A percentile compares a stretch with the other conserved stretches of the same genome.
Evolutionary conservation across 2,329 filamentous ascomycete genomes (phyloP).

Genomic region (Venturia carpophila): DNA sequence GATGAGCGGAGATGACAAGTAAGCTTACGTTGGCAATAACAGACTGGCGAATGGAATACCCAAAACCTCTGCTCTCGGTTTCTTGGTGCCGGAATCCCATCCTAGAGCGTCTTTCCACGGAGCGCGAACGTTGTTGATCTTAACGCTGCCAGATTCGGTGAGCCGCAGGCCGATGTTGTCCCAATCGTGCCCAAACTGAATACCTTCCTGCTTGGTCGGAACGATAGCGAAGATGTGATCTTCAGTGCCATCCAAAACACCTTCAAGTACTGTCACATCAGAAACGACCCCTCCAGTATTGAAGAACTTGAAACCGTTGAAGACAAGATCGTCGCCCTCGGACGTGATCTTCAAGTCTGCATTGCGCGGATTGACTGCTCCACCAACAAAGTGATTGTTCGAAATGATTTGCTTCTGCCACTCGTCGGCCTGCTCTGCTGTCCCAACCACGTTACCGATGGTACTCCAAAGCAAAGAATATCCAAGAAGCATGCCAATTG

Average conservation of each 20-base stretch:
- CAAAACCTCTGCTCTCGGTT: conserved; percentile 44
- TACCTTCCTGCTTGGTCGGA: conserved; percentile 49
- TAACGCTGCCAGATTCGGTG: conserved; percentile 56
- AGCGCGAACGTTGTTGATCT: conserved; percentile 49
- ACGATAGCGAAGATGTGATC: conserved; percentile 58
- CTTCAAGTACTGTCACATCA: conserved; percentile 58
- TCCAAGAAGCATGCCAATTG: conserved; percentile 57
- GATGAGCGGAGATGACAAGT: too few species aligned
- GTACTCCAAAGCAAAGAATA: conserved; percentile 59
- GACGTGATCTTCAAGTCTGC: conserved; percentile 50
- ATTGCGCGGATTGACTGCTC: conserved; percentile 57
- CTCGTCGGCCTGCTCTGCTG: conserved; percentile 50
- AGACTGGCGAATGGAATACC: conserved; percentile 48
- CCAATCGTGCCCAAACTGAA: conserved; percentile 54
- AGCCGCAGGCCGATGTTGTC: conserved; percentile 56
- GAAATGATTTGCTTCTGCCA: conserved; percentile 49
- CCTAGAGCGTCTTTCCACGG: conserved; percentile 56
- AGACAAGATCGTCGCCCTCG: conserved; percentile 49
- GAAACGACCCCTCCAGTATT: conserved; percentile 61
- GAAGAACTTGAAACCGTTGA: conserved; percentile 58
- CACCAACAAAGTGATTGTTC: conserved; percentile 60
- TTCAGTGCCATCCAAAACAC: conserved; percentile 49
- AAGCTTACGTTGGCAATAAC: conserved; percentile 49
- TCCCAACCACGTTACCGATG: conserved; percentile 54
- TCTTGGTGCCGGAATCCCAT: conserved; percentile 47